Base-by-base conservation (phyloP, 208 protist species). In the Kentomonas sorsogonicus region DNA sequence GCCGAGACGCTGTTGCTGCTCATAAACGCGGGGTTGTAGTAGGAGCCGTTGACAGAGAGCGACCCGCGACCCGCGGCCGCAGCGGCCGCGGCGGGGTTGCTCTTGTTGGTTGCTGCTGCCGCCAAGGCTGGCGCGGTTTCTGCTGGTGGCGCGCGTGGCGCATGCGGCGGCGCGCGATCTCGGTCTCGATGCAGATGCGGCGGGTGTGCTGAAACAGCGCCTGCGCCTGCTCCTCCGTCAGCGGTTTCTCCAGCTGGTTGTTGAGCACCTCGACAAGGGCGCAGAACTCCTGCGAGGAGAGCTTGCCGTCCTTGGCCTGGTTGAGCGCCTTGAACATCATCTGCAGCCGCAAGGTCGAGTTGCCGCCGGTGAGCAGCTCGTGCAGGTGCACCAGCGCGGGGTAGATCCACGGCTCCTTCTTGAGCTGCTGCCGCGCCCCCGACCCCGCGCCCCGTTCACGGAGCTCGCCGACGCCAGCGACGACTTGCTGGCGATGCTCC, bases 201-300 rank as follows among this genome's bases (percentile, higher is more conserved):
- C n/a, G n/a, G n/a, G n/a, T n/a, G n/a, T n/a, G n/a, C n/a, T n/a
- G n/a, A 40, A 80, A 80, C 15, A 80, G 53, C 33, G 55, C 7
- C 23, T 51, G 25, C 11, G 44, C 70, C 72, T 86, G 68, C 47
- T 66, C 66, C 1, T 57, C 30, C 11, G 77, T 69, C 11, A 86
- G 38, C 4, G 79, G 74, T 31, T 66, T 57, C 41, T 78, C 70
- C 16, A 91, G 54, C 0, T 75, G 47, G 27, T 63, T 53, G 55
- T 83, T 84, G 38, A 84, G 63, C 65, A 84, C 75, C 34, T 61
- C 45, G n/a, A 86, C 43, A 13, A 83, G 60, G 20, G 64, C 30
- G 44, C 64, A 58, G 45, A 91, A 83, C 66, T 91, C 79, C 25
- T 58, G 43, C 62, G 71, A 56, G 6, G 70, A 73, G 9, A 91